These are phyloP conservation scores for Yarrowia osloensis DNA, from an alignment of 805 yeast species.

Conservation along the genomic window DNA sequence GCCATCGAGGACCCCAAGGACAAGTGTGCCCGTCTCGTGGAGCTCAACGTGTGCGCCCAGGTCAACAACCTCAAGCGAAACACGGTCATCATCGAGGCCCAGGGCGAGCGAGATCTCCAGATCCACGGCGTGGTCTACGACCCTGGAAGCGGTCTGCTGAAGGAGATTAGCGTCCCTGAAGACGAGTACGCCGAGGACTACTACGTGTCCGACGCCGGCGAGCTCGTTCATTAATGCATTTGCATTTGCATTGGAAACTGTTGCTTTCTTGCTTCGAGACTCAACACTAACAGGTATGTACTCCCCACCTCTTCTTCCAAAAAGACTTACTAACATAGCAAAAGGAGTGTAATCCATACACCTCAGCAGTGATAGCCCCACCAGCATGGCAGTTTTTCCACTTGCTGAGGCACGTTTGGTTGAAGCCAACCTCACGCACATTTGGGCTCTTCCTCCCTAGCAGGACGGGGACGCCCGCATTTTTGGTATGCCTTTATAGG, in stretches of 20 bases:
- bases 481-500: conserved; percentile 7
- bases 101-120: conserved; percentile 62
- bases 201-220: conserved; percentile 21
- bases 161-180: conserved; percentile 47
- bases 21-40: conserved; percentile 65
- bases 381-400: conserved; percentile 8
- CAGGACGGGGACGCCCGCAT: not conserved
- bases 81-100: conserved; percentile 68
- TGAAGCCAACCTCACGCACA: not conserved
- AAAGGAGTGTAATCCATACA: conserved; percentile 4
- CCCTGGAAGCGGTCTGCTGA: conserved; percentile 71
- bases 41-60: conserved; percentile 73
- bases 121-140: conserved; percentile 85
- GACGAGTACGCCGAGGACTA: conserved; percentile 35
- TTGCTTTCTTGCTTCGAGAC: not conserved
- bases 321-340: conserved; percentile 29
- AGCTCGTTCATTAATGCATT: conserved; percentile 10
- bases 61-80: conserved; percentile 62
- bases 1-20: conserved; percentile 53
- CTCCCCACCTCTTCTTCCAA: not conserved
- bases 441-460: not conserved
- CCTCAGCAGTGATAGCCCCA: conserved; percentile 21
- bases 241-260: not conserved
- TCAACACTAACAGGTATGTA: conserved; percentile 20
- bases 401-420: conserved; percentile 11